A percentile compares a stretch with the other conserved stretches of the same genome.
Conservation (phyloP, 202 grass and related monocot species). For the Thinopyrum obtusiflorum region DNA sequence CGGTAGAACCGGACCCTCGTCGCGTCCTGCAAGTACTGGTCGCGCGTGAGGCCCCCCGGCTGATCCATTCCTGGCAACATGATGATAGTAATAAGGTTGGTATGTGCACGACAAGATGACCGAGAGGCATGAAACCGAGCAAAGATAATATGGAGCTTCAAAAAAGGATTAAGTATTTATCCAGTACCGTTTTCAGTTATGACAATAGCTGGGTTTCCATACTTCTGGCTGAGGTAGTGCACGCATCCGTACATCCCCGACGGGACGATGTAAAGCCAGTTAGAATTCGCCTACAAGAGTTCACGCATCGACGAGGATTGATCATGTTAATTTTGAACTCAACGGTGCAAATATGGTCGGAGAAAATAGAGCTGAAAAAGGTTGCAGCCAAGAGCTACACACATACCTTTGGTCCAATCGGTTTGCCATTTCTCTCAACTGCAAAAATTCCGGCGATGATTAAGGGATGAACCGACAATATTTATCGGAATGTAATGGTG, state of each 20-base stretch:
- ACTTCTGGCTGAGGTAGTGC: constrained; percentile 75
- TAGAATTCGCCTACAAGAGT: constrained; percentile 55
- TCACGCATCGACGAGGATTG: background rate
- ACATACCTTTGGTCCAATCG: constrained; percentile 55
- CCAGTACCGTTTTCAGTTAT: constrained; percentile 80
- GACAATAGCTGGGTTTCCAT: constrained; percentile 57
- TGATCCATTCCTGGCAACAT: constrained; percentile 71
- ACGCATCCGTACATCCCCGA: constrained; percentile 64
- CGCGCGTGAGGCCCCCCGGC: constrained; percentile 58
- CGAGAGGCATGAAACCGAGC: background rate
- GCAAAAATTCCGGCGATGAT: background rate
- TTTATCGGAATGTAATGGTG: background rate
- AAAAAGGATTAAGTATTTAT: background rate
- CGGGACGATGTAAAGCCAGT: constrained; percentile 75
- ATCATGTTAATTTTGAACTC: background rate
- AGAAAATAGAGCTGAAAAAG: background rate
- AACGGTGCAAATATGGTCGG: background rate
- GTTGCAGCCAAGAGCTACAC: background rate
- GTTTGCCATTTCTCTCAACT: constrained; percentile 44
- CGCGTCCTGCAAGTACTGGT: constrained; percentile 44
- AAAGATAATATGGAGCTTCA: background rate
- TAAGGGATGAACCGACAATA: constrained; percentile 8
- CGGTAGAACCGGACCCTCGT: constrained; percentile 56
- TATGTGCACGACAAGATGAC: background rate
- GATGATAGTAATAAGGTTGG: background rate